Evolutionary conservation across 345 rosid species (phyloP), one percentile per base, ranked within the genome.

Genomic region (Hypericum androsaemum): DNA sequence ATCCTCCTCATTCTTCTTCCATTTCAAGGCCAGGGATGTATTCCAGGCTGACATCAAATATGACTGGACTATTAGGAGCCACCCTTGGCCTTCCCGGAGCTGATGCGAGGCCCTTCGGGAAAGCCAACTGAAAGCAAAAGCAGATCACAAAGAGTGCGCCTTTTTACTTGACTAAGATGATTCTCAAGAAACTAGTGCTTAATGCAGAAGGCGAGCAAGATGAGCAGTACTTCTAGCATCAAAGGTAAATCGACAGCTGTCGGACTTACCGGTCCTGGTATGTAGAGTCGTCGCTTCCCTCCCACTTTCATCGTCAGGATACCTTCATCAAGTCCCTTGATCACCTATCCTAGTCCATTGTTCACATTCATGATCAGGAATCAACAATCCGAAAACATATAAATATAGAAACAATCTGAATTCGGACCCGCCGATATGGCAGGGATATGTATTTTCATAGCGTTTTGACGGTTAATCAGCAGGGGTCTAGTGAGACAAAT

Each of bases 1-100:
- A n/a, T n/a, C n/a, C n/a, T n/a, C 32, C 35, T 70, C 60, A 73
- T 56, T 74, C 77, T 69, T 79, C 84, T 1, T 84, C 90, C 7
- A 40, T 43, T n/a, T 89, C 97, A 10, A 90, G 89, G 41, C 95
- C 98, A 10, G 98, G 96, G 47, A 88, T 75, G 58, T 79, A 88
- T 57, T 84, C 96, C 77, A 92, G 80, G 61, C 95, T 83, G 66
- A 92, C 94, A 9, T 90, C 98, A 16, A 90, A 90, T 41, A 87
- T 57, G 9, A 84, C 89, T 7, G 96, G 89, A 63, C 94, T 87
- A 60, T 64, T 92, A 6, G 98, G 76, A 37, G 96, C 83, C 57
- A 92, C 98, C 72, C 98, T 83, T 0, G 96, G 96, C 71, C 98
- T 83, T 69, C 95, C 94, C 36, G 95, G 98, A 62, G 98, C 98